Evolutionary conservation across 352 stramenopile species (phyloP), one percentile per base, ranked within the genome.

Genomic region (Pythium apleroticum): DNA sequence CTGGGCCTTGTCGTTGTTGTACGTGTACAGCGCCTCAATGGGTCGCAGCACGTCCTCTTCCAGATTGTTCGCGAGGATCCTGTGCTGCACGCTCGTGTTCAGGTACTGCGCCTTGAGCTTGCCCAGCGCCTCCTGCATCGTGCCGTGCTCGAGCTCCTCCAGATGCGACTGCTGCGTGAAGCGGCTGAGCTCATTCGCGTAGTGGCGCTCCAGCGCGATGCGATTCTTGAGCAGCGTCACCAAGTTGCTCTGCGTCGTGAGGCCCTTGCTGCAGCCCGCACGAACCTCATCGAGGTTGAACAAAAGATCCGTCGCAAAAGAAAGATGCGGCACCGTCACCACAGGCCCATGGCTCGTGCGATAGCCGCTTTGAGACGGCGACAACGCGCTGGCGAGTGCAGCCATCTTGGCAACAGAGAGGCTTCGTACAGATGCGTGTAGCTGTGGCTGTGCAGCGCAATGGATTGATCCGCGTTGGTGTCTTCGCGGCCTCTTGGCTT

Each of bases 61-160:
- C 1, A 95, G 67, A 35, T 83, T 93, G 22, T 79, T 78, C 0
- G 86, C 86, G 5, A 95, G 69, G 11, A 77, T 64, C 20, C 79
- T 74, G 65, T 95, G 86, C 68, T 95, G 86, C 50, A 91, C 84
- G 35, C 86, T 91, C 37, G 84, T 89, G 69, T 95, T 93, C 43
- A 89, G 56, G 56, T 93, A 95, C 71, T 93, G 86, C 4, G 80
- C 77, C 54, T 75, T 74, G 53, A 95, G 68, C 54, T 74, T 81
- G 4, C 71, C 73, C 37, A 93, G 74, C 3, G 86, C 84, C 41
- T 76, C 73, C 43, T 82, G 72, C 65, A 84, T 82, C 22, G 75
- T 85, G 35, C 80, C 73, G 22, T 78, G 60, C 41, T 87, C 81
- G 20, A 80, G 59, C 33, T 87, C 79, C 6, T 93, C 80, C 3